A percentile compares a stretch with the other conserved stretches of the same genome.
Conservation (phyloP, 768 basidiomycete genomes). For the Boletus vermiculosoides region DNA sequence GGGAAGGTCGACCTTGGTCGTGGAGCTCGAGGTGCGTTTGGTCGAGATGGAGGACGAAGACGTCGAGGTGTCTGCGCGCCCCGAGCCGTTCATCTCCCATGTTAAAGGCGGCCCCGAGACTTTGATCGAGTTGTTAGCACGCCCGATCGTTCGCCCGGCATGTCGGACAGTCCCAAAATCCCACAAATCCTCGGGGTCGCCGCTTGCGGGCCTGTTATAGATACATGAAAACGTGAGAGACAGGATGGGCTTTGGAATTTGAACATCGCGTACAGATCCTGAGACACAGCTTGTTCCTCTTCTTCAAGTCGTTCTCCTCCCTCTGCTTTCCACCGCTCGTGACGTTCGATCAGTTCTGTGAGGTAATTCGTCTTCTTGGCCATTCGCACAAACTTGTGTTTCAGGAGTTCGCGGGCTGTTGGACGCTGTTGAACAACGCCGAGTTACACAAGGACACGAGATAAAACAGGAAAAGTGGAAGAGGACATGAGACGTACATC, state of each 20-base stretch:
- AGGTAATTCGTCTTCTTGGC: slow-evolving; percentile 94
- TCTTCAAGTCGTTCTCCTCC: slow-evolving; percentile 77
- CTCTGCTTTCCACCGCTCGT: slow-evolving; percentile 90
- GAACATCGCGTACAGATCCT: slow-evolving; percentile 57
- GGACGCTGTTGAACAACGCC: slow-evolving; percentile 62
- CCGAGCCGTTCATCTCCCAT: slow-evolving; percentile 73
- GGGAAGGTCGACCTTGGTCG: slow-evolving; percentile 60
- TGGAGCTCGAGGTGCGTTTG: slow-evolving; percentile 39
- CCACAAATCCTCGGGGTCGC: slow-evolving; percentile 85
- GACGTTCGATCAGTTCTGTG: slow-evolving; percentile 92
- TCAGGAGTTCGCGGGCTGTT: slow-evolving; percentile 89
- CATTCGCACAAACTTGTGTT: slow-evolving; percentile 93
- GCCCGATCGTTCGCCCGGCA: slow-evolving; percentile 67
- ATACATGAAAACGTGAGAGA: neutral
- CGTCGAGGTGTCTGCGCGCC: slow-evolving; percentile 39
- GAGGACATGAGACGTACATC: slow-evolving; percentile 53
- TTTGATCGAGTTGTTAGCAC: slow-evolving; percentile 52
- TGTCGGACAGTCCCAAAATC: slow-evolving; percentile 96
- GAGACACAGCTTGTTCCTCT: slow-evolving; percentile 57
- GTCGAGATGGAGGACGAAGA: slow-evolving; percentile 39
- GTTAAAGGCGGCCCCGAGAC: slow-evolving; percentile 68
- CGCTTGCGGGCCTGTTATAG: slow-evolving; percentile 46
- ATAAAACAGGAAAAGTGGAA: neutral
- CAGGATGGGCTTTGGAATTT: neutral
- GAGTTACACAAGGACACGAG: slow-evolving; percentile 14